phyloP scores from a whole-genome alignment of 1,284 basidiomycete genomes.

The Rhodotorula sp. region DNA sequence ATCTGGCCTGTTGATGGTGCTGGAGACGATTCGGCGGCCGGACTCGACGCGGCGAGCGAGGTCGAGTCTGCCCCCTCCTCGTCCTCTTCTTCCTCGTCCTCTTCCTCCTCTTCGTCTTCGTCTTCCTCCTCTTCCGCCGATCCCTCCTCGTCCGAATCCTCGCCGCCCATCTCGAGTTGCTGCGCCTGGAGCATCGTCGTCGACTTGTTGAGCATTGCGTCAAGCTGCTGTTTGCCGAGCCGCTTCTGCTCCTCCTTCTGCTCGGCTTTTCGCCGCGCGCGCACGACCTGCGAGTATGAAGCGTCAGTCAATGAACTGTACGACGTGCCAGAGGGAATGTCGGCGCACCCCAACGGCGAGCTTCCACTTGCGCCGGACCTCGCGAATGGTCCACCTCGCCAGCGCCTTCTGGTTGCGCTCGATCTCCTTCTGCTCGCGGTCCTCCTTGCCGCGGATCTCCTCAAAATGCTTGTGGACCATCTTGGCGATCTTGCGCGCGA shows the following conservation, averaged over 20 bases:
- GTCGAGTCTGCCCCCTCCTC: slow-evolving; percentile 1
- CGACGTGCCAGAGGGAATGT: slow-evolving; percentile 34
- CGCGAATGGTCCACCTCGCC: slow-evolving; percentile 68
- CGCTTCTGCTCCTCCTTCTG: slow-evolving; percentile 66
- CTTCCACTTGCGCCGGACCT: slow-evolving; percentile 82
- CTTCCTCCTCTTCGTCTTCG: slow-evolving; percentile 37
- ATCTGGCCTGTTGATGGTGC: neutral
- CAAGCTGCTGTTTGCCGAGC: slow-evolving; percentile 77
- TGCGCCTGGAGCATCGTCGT: slow-evolving; percentile 84
- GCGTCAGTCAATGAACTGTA: neutral
- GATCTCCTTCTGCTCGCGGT: slow-evolving; percentile 64
- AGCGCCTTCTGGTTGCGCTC: slow-evolving; percentile 68
- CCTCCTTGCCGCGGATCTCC: slow-evolving; percentile 61
- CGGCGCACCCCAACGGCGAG: slow-evolving; percentile 76
- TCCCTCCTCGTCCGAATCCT: slow-evolving; percentile 44
- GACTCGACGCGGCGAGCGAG: neutral
- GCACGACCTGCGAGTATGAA: slow-evolving; percentile 61
- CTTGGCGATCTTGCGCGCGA: slow-evolving; percentile 61
- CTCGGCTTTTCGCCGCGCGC: slow-evolving; percentile 64
- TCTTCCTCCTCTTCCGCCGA: slow-evolving; percentile 41
- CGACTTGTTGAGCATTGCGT: slow-evolving; percentile 86
- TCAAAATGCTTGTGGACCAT: slow-evolving; percentile 81
- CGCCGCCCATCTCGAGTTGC: slow-evolving; percentile 63
- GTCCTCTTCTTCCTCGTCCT: slow-evolving; percentile 29
- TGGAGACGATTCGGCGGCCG: neutral